Evolutionary conservation across 2,329 filamentous ascomycete genomes (phyloP).

Genomic region (Aspergillus calidoustus): DNA sequence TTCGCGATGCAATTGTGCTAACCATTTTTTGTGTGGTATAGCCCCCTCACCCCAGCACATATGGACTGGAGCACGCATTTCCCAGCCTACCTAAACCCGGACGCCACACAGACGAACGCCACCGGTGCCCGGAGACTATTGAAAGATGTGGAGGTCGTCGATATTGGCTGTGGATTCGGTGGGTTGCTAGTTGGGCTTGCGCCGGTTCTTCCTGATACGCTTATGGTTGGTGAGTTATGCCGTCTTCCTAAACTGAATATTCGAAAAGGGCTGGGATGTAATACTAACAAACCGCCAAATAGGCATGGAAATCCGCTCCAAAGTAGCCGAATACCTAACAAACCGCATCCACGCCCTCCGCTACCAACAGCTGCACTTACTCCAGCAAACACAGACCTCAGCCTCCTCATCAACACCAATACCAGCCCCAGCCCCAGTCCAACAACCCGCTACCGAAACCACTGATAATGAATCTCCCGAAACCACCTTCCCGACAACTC

Average conservation of each 20-base stretch:
- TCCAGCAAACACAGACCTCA: constrained; percentile 15
- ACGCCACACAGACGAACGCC: constrained; percentile 37
- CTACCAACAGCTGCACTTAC: constrained; percentile 40
- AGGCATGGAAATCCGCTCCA: constrained; percentile 91
- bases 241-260: neutral
- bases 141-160: constrained; percentile 84
- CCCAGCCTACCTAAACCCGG: constrained; percentile 67
- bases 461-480: neutral
- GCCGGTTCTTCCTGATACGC: constrained; percentile 76
- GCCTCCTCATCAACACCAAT: constrained; percentile 2
- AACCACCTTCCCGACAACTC: constrained; percentile 16
- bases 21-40: constrained; percentile 42
- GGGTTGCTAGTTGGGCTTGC: constrained; percentile 85
- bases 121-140: constrained; percentile 50
- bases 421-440: constrained; percentile 10
- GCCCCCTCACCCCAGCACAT: constrained; percentile 74
- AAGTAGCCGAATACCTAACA: constrained; percentile 88
- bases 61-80: constrained; percentile 94
- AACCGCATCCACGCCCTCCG: constrained; percentile 84
- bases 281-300: neutral
- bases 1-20: neutral
- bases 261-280: neutral
- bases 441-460: neutral
- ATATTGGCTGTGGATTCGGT: constrained; percentile 97
- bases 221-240: constrained; percentile 72